phyloP scores from a whole-genome alignment of 768 basidiomycete genomes.

The Phaffia tasmanica region DNA sequence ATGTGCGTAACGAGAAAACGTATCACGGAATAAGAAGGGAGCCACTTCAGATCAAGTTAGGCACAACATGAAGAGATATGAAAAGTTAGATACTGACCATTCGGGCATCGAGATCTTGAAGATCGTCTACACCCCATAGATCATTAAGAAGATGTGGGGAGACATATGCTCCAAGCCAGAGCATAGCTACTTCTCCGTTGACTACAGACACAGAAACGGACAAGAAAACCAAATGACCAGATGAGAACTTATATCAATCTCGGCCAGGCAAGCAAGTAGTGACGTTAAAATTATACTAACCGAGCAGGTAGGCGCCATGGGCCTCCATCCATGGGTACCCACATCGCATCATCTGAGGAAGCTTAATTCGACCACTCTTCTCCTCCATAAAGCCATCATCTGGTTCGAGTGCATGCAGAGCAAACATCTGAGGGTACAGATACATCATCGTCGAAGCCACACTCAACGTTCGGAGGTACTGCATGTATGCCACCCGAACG shows the following conservation, averaged over 20 bases:
- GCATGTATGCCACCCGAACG: conserved; percentile 74
- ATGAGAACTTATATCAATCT: too few relatives aligned
- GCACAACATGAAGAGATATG: not conserved
- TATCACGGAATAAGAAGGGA: conserved; percentile 6
- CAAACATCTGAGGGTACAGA: conserved; percentile 78
- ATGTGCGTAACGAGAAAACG: not conserved
- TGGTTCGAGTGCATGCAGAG: conserved; percentile 71
- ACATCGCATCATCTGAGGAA: conserved; percentile 69
- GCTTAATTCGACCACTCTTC: conserved; percentile 48
- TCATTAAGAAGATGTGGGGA: conserved; percentile 73
- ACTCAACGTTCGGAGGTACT: conserved; percentile 59
- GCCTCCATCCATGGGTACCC: conserved; percentile 80
- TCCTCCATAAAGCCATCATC: conserved; percentile 52
- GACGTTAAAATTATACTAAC: conserved; percentile 42
- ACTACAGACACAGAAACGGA: conserved; percentile 43
- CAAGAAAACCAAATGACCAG: not conserved
- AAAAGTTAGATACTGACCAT: conserved; percentile 45
- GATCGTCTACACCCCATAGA: conserved; percentile 71
- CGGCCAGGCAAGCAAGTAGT: not conserved
- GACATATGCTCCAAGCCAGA: conserved; percentile 79
- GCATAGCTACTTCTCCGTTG: conserved; percentile 72
- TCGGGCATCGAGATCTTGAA: conserved; percentile 54
- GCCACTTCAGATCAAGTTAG: not conserved
- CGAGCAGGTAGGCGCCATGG: conserved; percentile 83
- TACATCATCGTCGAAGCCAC: conserved; percentile 60